Evolutionary conservation across 1,284 basidiomycete species (phyloP).

Genomic region (Pisolithus thermaeus): DNA sequence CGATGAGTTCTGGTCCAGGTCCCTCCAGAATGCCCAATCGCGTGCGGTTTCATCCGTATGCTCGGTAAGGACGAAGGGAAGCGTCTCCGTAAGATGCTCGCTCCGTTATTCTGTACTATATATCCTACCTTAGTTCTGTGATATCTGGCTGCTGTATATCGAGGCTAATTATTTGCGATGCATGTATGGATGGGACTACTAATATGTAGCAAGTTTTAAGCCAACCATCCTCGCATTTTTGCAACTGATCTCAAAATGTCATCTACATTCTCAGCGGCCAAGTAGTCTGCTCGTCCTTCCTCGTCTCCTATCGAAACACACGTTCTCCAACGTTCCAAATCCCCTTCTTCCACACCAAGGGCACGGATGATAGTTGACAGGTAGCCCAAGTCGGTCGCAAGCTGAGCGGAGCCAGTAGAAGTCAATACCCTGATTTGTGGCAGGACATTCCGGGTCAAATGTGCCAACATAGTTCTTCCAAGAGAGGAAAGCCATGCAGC

Average conservation of each 20-base stretch:
- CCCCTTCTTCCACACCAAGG: conserved; percentile 78
- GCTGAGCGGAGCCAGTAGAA: conserved; percentile 69
- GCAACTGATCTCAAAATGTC: conserved; percentile 39
- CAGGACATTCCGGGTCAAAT: conserved; percentile 65
- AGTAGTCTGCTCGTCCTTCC: conserved; percentile 37
- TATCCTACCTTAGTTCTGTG: conserved; percentile 22
- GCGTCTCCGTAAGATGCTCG: conserved; percentile 1
- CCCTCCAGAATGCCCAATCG: conserved; percentile 48
- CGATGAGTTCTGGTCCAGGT: conserved; percentile 45
- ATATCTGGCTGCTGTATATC: conserved; percentile 10
- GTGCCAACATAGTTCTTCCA: conserved; percentile 70
- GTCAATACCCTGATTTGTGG: conserved; percentile 58
- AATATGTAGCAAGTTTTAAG: not conserved
- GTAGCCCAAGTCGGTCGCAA: conserved; percentile 86
- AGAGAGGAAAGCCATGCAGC: conserved; percentile 88
- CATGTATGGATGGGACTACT: too few relatives aligned
- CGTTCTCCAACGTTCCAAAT: conserved; percentile 70
- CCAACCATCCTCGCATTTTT: conserved; percentile 52
- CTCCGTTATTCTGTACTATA: conserved; percentile 23
- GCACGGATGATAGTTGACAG: conserved; percentile 88
- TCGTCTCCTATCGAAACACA: conserved; percentile 57
- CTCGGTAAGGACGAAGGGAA: conserved; percentile 33
- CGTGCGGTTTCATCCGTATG: conserved; percentile 60
- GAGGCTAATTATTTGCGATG: conserved; percentile 9
- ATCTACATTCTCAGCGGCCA: conserved; percentile 31